Evolutionary conservation across 345 rosid species (phyloP), one percentile per base, ranked within the genome.

Genomic region (Boechera divaricarpa): DNA sequence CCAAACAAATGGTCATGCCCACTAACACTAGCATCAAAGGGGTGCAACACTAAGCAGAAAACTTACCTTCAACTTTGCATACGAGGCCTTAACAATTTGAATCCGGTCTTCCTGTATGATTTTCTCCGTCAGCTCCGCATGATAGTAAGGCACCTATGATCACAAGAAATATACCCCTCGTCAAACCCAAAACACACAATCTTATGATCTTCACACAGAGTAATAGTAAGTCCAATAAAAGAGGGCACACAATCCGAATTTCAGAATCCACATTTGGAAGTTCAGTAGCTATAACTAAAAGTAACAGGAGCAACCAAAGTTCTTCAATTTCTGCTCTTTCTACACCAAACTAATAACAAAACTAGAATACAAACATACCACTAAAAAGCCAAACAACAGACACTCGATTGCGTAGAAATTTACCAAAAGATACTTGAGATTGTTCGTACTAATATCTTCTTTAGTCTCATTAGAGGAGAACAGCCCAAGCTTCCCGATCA

Each of bases 371-470:
- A 54, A 33, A 73, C n/a, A 16, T 12, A 10, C 0, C 26, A 35
- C 64, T 35, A 36, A 24, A 7, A 24, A 26, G 3, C 12, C 12
- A 45, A 70, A 56, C 64, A 62, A 39, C 0, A 61, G 15, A 61
- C 6, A 11, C 13, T 58, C 10, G 12, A 64, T 31, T 6, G 55
- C 24, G 63, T 10, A 42, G 35, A 62, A 28, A 39, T 8, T 73
- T 87, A 94, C 99, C 94, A 96, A 63, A 75, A 91, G 62, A 78
- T 89, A 93, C 82, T 96, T 96, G 81, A 93, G 93, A 85, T 87
- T 85, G 71, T 82, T 28, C 10, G 97, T 93, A 88, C 91, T 81
- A 39, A 93, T 91, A 55, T 96, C 98, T 10, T 96, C 97, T 76
- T 87, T 93, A 18, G 95, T 86, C 83, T 96, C 99, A 42, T 93